A percentile compares a stretch with the other conserved stretches of the same genome.
Evolutionary conservation across 345 rosid genomes (phyloP).

Genomic region (Eucalyptus cloeziana): DNA sequence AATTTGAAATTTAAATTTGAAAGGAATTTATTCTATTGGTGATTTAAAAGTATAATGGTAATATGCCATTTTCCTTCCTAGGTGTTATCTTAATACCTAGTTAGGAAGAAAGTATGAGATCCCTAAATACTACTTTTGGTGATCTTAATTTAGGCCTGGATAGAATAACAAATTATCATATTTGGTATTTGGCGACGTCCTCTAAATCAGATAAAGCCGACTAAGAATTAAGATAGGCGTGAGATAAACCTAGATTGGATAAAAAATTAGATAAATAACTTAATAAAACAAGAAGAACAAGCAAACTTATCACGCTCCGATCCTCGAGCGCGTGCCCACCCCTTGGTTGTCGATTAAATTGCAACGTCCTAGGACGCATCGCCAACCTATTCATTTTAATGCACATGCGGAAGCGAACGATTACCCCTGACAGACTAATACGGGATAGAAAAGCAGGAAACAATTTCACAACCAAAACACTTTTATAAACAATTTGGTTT

Average conservation of each 20-base stretch:
- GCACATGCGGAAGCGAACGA: no score
- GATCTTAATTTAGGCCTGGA: no score
- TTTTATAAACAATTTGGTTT: no score
- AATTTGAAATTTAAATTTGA: neutral
- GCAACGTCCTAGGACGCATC: no score
- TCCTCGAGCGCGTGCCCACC: no score
- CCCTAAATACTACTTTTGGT: neutral
- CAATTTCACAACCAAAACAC: no score
- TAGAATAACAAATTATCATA: neutral
- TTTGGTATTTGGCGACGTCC: accelerated
- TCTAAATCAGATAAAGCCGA: neutral
- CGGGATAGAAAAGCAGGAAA: no score
- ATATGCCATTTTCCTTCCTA: neutral
- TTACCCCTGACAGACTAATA: no score
- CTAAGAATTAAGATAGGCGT: neutral
- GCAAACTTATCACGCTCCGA: neutral
- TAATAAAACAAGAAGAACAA: neutral
- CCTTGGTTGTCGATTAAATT: no score
- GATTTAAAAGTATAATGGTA: neutral
- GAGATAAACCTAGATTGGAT: neutral
- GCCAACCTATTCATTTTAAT: no score
- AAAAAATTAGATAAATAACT: neutral
- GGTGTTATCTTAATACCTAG: neutral
- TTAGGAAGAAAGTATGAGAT: neutral
- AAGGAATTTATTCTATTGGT: neutral